phyloP scores from a whole-genome alignment of 2,329 filamentous ascomycete species.

The Phaeosphaeria sp. region DNA sequence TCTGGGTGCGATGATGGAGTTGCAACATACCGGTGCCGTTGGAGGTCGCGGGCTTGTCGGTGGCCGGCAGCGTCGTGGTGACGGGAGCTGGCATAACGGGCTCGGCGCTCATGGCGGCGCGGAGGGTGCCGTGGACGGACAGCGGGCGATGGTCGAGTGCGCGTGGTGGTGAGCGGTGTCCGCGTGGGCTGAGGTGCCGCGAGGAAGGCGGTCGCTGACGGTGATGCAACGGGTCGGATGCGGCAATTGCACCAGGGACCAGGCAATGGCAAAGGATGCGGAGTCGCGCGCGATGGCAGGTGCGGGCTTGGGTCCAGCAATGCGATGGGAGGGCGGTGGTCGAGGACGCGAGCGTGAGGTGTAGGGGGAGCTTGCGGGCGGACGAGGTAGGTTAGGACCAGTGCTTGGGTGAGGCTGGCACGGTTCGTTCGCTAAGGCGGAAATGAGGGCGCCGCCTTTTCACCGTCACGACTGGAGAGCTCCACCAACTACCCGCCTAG shows the following conservation, averaged over 20 bases:
- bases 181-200: constrained; percentile 17
- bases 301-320: constrained; percentile 33
- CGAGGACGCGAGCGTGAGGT: constrained; percentile 18
- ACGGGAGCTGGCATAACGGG: constrained; percentile 34
- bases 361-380: constrained; percentile 31
- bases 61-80: constrained; percentile 30
- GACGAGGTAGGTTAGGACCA: constrained; percentile 25
- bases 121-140: constrained; percentile 19
- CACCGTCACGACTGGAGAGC: constrained; percentile 26
- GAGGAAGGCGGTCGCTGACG: constrained; percentile 24
- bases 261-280: constrained; percentile 26
- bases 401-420: constrained; percentile 42
- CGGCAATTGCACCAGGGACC: constrained; percentile 18
- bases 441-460: constrained; percentile 44
- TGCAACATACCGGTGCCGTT: constrained; percentile 47
- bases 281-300: constrained; percentile 34
- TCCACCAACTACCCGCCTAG: neutral
- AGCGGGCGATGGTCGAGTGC: constrained; percentile 13
- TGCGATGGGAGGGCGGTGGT: constrained; percentile 23
- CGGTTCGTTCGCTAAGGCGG: constrained; percentile 44
- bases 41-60: constrained; percentile 37
- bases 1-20: neutral
- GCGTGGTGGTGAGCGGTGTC: constrained; percentile 16
- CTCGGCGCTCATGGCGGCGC: constrained; percentile 48
- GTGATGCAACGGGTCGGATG: constrained; percentile 5